A percentile compares a stretch with the other conserved stretches of the same genome.
Conservation (phyloP, 305 asterid genomes). For the Solanum hybrid region DNA sequence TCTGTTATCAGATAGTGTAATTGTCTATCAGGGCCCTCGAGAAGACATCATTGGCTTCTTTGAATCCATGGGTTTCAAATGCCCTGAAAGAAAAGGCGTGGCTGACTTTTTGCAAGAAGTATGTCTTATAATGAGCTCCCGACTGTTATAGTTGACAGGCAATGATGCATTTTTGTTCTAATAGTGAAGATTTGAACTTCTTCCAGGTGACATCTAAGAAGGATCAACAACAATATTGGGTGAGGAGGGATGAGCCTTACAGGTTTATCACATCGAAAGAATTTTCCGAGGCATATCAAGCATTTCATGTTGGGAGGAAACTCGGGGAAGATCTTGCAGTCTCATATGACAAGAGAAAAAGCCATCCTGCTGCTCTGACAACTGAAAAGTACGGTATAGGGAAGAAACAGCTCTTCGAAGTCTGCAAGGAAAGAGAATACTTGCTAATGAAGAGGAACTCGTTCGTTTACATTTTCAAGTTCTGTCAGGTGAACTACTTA, state of each 20-base stretch:
- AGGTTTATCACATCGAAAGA: constrained; percentile 1
- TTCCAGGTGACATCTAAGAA: constrained; percentile 8
- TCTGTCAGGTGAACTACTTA: not conserved
- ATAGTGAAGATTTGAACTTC: not conserved
- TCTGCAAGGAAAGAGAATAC: not conserved
- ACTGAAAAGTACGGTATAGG: constrained; percentile 2
- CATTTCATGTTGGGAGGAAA: constrained; percentile 8
- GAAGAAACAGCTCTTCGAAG: constrained; percentile 4
- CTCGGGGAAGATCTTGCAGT: not conserved
- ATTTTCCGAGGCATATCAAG: constrained; percentile 11
- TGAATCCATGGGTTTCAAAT: constrained; percentile 67
- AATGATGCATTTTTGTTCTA: not conserved
- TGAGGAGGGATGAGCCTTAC: not conserved
- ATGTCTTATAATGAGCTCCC: constrained; percentile 1
- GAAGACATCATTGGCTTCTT: constrained; percentile 60
- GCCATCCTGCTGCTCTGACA: constrained; percentile 12
- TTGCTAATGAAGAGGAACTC: constrained; percentile 7
- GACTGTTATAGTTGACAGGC: not conserved
- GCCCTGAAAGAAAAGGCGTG: constrained; percentile 73
- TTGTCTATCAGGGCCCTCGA: constrained; percentile 76
- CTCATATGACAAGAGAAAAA: constrained; percentile 1
- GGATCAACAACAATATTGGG: constrained; percentile 9
- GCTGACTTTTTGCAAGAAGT: constrained; percentile 97
- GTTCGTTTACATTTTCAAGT: constrained; percentile 6
- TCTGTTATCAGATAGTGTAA: constrained; percentile 57